Base-by-base conservation (phyloP, 768 basidiomycete species). In the Kwoniella botswanensis region DNA sequence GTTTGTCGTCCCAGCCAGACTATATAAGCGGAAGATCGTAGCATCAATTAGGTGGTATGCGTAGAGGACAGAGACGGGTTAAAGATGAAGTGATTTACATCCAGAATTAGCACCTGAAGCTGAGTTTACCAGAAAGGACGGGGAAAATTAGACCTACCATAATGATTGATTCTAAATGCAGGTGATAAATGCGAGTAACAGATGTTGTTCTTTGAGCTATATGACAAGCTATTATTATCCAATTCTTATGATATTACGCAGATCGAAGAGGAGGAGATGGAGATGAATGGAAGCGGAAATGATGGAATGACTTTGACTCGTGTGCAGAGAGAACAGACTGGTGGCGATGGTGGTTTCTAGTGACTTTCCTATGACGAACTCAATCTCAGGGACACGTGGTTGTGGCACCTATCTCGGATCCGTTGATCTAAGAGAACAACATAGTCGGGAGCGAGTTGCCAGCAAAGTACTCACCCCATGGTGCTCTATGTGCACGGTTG, bases 1-100 rank as follows among this genome's bases (percentile, higher is more conserved):
- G 61, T 59, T 66, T 63, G 55, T 66, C 71, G 61, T 71, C 71
- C 71, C 71, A 71, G 57, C 65, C 71, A 56, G 71, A 71, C 71
- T 71, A 50, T 55, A 18, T 50, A 18, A 17, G 46, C 46, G 13
- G 46, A 50, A 50, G 46, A 50, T 35, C 1, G 35, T 35, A 35
- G 35, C 6, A 35, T 35, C 35, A 35, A 35, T 7, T 9, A 35
- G 35, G 1, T 35, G 35, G 35, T 35, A 35, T 35, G 7, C 35
- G 35, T 35, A 35, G 35, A 9, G 1, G 13, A 50, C 13, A 15
- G 15, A 18, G 12, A 50, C 4, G 46, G 12, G 46, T 11, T 50
- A 15, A 50, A 18, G 46, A 50, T 6, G 46, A 15, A 15, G 46
- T 50, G 12, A 50, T 17, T 1, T 13, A 50, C 46, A 50, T 18